phyloP scores from a whole-genome alignment of 2,329 filamentous ascomycete genomes.

The Macrophomina pseudophaseolina region DNA sequence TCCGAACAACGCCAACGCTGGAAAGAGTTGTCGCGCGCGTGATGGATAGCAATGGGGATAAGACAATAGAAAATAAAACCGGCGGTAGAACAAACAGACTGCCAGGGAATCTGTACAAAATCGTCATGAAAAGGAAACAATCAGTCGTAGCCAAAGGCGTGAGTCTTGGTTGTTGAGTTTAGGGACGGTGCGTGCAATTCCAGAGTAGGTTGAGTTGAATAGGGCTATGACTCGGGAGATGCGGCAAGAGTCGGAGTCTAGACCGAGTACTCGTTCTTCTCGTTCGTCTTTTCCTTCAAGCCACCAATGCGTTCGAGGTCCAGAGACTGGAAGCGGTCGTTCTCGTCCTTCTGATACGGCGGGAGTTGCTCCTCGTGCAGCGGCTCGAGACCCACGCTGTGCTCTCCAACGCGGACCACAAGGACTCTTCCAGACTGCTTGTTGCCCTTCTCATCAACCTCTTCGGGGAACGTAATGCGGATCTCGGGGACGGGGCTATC shows the following conservation, averaged over 20 bases:
- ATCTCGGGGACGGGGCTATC: constrained; percentile 88
- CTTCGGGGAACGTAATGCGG: constrained; percentile 96
- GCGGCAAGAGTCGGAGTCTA: constrained; percentile 15
- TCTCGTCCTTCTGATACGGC: constrained; percentile 83
- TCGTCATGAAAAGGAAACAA: constrained; percentile 27
- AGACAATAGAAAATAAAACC: constrained; percentile 20
- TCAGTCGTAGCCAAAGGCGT: constrained; percentile 27
- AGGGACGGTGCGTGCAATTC: constrained; percentile 13
- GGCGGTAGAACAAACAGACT: constrained; percentile 23
- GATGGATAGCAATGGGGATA: constrained; percentile 25
- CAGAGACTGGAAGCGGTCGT: constrained; percentile 84
- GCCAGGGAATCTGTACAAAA: constrained; percentile 26
- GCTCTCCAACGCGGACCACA: constrained; percentile 88
- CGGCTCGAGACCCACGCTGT: constrained; percentile 86
- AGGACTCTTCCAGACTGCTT: constrained; percentile 85
- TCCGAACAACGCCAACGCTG: constrained; percentile 24
- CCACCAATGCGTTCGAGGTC: constrained; percentile 95
- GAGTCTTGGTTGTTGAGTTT: constrained; percentile 7
- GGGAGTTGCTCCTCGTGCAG: constrained; percentile 75
- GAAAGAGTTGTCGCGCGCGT: constrained; percentile 21
- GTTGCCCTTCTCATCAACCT: constrained; percentile 83
- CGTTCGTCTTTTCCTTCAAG: constrained; percentile 80
- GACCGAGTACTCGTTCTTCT: constrained; percentile 31
- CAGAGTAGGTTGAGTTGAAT: constrained; percentile 5
- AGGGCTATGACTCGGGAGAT: constrained; percentile 4